Evolutionary conservation across 2,329 filamentous ascomycete genomes (phyloP).

Genomic region (Apiospora phragmitis): DNA sequence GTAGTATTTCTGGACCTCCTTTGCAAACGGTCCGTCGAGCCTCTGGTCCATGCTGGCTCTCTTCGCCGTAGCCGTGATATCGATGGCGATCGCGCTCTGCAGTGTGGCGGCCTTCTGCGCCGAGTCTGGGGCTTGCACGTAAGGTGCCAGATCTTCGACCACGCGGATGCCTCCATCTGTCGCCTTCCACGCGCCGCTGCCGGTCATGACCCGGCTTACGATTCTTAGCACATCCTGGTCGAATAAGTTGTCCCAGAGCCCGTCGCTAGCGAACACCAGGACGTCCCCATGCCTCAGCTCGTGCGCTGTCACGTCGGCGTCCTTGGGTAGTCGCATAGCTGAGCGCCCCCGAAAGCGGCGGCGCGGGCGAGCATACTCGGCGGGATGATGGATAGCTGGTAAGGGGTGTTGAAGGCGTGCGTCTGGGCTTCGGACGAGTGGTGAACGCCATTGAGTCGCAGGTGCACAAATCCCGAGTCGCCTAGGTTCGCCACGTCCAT

Average conservation of each 20-base stretch:
- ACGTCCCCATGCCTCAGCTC: slow-evolving; percentile 86
- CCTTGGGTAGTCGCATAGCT: slow-evolving; percentile 78
- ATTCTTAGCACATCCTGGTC: slow-evolving; percentile 85
- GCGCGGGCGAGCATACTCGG: slow-evolving; percentile 76
- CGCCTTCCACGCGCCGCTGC: slow-evolving; percentile 71
- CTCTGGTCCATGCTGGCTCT: slow-evolving; percentile 78
- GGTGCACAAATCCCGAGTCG: slow-evolving; percentile 89
- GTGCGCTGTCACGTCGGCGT: slow-evolving; percentile 79
- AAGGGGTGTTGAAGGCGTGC: slow-evolving; percentile 97
- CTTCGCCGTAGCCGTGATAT: slow-evolving; percentile 82
- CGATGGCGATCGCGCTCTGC: slow-evolving; percentile 76
- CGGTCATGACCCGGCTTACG: slow-evolving; percentile 74
- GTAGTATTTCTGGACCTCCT: slow-evolving; percentile 85
- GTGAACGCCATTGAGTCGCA: slow-evolving; percentile 83
- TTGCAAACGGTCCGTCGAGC: slow-evolving; percentile 89
- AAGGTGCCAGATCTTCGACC: slow-evolving; percentile 55
- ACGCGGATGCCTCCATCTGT: slow-evolving; percentile 64
- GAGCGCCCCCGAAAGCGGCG: slow-evolving; percentile 78
- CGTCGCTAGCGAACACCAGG: slow-evolving; percentile 90
- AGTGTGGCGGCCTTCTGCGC: slow-evolving; percentile 50
- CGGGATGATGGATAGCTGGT: slow-evolving; percentile 87
- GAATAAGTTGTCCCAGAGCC: slow-evolving; percentile 93
- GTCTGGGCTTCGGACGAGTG: slow-evolving; percentile 84
- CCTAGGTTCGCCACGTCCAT: slow-evolving; percentile 92
- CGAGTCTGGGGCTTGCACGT: slow-evolving; percentile 40